These are phyloP conservation scores for Hydnum rufescens DNA, from an alignment of 768 basidiomycete species.

Conservation along the genomic window DNA sequence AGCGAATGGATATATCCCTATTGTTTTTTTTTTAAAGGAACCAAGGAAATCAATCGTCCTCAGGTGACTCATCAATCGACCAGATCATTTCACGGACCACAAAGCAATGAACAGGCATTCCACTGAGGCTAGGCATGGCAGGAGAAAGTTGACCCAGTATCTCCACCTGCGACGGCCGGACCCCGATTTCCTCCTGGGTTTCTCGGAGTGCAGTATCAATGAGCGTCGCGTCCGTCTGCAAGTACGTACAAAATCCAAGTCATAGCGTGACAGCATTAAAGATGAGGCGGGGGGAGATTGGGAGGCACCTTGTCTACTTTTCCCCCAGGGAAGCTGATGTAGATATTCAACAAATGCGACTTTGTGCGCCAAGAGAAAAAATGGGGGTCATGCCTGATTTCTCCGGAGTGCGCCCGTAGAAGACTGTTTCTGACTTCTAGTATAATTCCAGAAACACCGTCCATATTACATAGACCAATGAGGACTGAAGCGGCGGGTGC, in stretches of 20 bases:
- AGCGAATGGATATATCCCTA: constrained; percentile 9
- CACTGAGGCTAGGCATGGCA: constrained; percentile 34
- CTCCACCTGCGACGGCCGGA: constrained; percentile 38
- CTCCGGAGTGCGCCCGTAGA: constrained; percentile 52
- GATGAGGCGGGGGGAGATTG: no score
- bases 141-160: constrained; percentile 47
- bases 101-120: constrained; percentile 54
- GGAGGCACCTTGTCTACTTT: constrained; percentile 37
- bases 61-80: not conserved
- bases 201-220: constrained; percentile 46
- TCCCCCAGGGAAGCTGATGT: constrained; percentile 51
- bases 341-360: not conserved
- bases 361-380: not conserved
- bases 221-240: constrained; percentile 33
- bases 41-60: not conserved
- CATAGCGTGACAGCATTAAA: not conserved
- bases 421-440: constrained; percentile 54
- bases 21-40: no score
- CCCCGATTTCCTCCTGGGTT: constrained; percentile 53
- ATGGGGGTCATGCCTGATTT: constrained; percentile 39
- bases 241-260: constrained; percentile 9
- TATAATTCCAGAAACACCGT: constrained; percentile 41
- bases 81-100: no score
- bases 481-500: constrained; percentile 37
- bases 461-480: constrained; percentile 60